These are phyloP conservation scores for Zymoseptoria ardabiliae DNA, from an alignment of 2,329 filamentous ascomycete genomes.

Conservation along the genomic window DNA sequence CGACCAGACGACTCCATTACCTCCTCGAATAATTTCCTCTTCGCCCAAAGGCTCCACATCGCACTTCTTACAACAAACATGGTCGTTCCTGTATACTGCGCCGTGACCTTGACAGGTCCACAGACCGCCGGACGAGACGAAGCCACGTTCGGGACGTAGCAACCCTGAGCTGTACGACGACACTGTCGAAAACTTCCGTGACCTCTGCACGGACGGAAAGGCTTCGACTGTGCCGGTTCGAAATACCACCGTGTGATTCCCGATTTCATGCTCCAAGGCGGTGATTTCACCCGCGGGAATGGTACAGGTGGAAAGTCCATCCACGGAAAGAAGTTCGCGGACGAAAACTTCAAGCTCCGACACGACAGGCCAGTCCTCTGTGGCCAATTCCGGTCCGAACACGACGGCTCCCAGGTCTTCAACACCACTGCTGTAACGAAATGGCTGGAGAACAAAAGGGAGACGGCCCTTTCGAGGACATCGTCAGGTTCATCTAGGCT, in stretches of 20 bases:
- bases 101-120: slow-evolving; percentile 50
- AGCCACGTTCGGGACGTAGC: slow-evolving; percentile 63
- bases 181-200: slow-evolving; percentile 90
- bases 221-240: slow-evolving; percentile 71
- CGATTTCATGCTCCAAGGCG: slow-evolving; percentile 97
- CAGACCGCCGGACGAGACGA: slow-evolving; percentile 37
- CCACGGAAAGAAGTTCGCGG: slow-evolving; percentile 92
- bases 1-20: no score
- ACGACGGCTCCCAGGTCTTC: slow-evolving; percentile 68
- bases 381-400: slow-evolving; percentile 64
- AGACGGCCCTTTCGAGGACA: slow-evolving; percentile 44
- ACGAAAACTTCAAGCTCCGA: slow-evolving; percentile 88
- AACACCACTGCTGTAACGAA: slow-evolving; percentile 58
- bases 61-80: slow-evolving; percentile 64
- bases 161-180: slow-evolving; percentile 83
- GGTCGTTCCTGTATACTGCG: slow-evolving; percentile 62
- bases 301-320: slow-evolving; percentile 95
- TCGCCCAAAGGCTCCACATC: slow-evolving; percentile 10
- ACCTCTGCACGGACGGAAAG: slow-evolving; percentile 91
- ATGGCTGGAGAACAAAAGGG: slow-evolving; percentile 63
- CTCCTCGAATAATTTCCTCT: no score
- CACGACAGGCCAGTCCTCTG: slow-evolving; percentile 88
- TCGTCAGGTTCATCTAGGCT: slow-evolving; percentile 53
- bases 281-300: slow-evolving; percentile 49
- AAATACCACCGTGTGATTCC: slow-evolving; percentile 96